These are phyloP conservation scores for Ogataea nonfermentans DNA, from an alignment of 805 yeast species.

Conservation along the genomic window DNA sequence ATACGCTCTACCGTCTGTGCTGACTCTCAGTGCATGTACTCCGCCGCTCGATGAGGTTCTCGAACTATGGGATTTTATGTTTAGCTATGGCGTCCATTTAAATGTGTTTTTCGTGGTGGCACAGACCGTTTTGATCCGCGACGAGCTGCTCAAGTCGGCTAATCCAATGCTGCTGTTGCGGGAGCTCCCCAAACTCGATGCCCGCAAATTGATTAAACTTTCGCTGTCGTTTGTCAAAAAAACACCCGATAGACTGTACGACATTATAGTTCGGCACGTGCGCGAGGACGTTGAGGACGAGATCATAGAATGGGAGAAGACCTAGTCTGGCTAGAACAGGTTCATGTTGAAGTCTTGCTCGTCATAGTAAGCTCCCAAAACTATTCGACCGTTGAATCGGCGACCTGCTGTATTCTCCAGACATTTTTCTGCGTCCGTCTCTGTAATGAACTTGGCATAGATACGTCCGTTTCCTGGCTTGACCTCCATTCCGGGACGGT, in stretches of 20 bases:
- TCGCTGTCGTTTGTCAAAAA: slow-evolving; percentile 78
- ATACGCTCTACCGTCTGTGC: slow-evolving; percentile 79
- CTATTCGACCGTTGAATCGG: slow-evolving; percentile 63
- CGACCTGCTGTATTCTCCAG: slow-evolving; percentile 58
- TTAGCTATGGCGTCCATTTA: slow-evolving; percentile 89
- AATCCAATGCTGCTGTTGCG: slow-evolving; percentile 77
- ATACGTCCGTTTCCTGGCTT: slow-evolving; percentile 69
- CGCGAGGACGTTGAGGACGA: slow-evolving; percentile 44
- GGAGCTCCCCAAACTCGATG: slow-evolving; percentile 68
- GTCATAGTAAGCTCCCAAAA: slow-evolving; percentile 61
- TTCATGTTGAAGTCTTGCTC: slow-evolving; percentile 54
- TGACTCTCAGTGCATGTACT: slow-evolving; percentile 85
- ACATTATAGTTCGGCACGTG: slow-evolving; percentile 60
- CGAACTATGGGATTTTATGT: slow-evolving; percentile 83
- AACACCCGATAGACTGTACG: slow-evolving; percentile 65
- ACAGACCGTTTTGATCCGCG: slow-evolving; percentile 69
- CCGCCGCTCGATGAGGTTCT: slow-evolving; percentile 77
- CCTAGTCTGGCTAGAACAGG: slow-evolving; percentile 22
- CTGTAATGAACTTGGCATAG: slow-evolving; percentile 59
- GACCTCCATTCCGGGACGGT: slow-evolving; percentile 35
- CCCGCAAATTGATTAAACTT: slow-evolving; percentile 71
- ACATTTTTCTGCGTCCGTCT: slow-evolving; percentile 54
- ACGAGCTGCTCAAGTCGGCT: slow-evolving; percentile 51
- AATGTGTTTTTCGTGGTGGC: slow-evolving; percentile 83
- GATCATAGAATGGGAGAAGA: slow-evolving; percentile 22